Conservation (phyloP, 148 eudicot genomes). For the Rhododendron griersonianum region DNA sequence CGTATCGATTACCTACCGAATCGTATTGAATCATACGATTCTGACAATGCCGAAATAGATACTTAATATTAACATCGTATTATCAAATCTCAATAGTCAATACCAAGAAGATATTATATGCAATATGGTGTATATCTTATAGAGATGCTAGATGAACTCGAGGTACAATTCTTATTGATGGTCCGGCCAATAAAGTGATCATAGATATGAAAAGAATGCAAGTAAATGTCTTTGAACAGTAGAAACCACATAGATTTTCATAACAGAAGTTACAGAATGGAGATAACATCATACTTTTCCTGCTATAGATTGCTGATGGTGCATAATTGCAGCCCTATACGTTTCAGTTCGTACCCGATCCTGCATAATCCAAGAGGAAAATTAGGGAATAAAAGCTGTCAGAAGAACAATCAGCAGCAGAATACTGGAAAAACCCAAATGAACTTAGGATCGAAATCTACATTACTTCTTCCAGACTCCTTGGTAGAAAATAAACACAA, state of each 20-base stretch:
- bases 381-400: conserved; percentile 3
- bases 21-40: too few relatives aligned
- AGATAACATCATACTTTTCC: conserved; percentile 67
- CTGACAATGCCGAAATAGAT: neutral
- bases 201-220: neutral
- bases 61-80: neutral
- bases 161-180: neutral
- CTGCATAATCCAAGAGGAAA: conserved; percentile 35
- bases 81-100: neutral
- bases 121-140: neutral
- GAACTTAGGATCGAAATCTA: neutral
- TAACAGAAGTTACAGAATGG: neutral
- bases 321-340: conserved; percentile 80
- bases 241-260: neutral
- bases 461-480: neutral
- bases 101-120: neutral
- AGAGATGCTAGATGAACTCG: neutral
- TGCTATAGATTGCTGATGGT: conserved; percentile 60
- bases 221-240: neutral
- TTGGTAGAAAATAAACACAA: neutral
- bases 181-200: neutral
- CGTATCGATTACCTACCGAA: too few relatives aligned
- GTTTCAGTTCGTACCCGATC: conserved; percentile 93
- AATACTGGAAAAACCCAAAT: neutral
- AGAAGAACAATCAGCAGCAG: neutral